phyloP scores from a whole-genome alignment of 345 rosid genomes.

The Populus ilicifolia region DNA sequence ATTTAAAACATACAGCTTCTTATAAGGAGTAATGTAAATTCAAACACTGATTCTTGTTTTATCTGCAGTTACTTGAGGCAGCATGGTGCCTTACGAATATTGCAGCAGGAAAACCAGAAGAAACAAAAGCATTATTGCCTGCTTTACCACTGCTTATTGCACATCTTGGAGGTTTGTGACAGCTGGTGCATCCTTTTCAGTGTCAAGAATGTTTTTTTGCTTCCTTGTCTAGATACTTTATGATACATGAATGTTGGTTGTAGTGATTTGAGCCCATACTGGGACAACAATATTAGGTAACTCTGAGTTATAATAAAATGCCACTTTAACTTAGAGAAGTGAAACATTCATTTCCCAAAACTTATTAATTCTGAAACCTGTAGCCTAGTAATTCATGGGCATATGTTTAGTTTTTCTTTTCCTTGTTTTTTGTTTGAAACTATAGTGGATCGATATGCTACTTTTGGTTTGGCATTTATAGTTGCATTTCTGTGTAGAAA shows the following conservation, averaged over 20 bases:
- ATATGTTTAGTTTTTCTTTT: background rate
- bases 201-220: background rate
- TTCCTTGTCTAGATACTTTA: background rate
- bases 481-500: conserved; percentile 48
- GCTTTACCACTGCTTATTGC: conserved; percentile 88
- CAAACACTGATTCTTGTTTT: background rate
- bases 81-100: conserved; percentile 99
- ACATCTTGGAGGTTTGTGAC: conserved; percentile 78
- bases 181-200: background rate
- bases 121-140: conserved; percentile 82
- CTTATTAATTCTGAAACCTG: background rate
- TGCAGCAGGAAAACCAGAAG: conserved; percentile 93
- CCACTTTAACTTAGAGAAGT: background rate
- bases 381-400: background rate
- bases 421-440: background rate
- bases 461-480: background rate
- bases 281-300: background rate
- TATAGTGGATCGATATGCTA: background rate
- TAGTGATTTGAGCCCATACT: background rate
- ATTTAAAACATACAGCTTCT: background rate
- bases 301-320: background rate
- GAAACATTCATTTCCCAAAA: background rate
- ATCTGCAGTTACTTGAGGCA: conserved; percentile 90
- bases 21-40: background rate
- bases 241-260: background rate